Evolutionary conservation across 768 basidiomycete species (phyloP), one percentile per base, ranked within the genome.

Genomic region (Pisolithus albus): DNA sequence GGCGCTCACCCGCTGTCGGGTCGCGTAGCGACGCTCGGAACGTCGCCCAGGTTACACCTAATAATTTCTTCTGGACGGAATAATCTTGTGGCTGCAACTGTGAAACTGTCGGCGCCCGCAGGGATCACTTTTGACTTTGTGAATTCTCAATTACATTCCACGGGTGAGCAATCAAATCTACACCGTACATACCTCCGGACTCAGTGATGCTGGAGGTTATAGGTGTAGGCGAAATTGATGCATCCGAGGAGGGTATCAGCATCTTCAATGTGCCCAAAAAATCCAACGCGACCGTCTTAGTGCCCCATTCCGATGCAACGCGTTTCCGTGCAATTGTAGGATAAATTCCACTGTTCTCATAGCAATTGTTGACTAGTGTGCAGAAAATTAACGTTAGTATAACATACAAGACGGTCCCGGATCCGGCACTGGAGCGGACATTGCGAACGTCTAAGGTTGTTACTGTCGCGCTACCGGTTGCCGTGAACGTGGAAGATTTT

Each of bases 401-500:
- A 16, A 80, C 84, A 47, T 98, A 96, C 65, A 71, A 66, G 6
- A 88, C 88, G 0, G 61, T 59, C 6, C 56, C 70, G 1, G 79
- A 86, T 52, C 76, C 83, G 1, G 68, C 68, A 3, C 56, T 84
- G 5, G 66, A 67, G 15, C 78, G 92, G 36, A 77, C 66, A 5
- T 65, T 90, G 24, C 73, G 71, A 37, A 72, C 80, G 28, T 75
- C 78, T 11, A 76, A 79, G 52, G 66, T 75, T 2, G 72, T 94
- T 4, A 74, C 78, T 13, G 82, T 86, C 7, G 77, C 86, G 0
- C 73, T 97, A 4, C 94, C 95, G 0, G 74, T 99, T 41, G 81
- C 87, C 3, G 88, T 97, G 52, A 96, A 94, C 52, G 95, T 98
- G 0, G 89, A 97, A 68, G 96, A 99, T 64, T 94, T 92, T 68